Evolutionary conservation across 169 alveolate genomes (phyloP), one percentile per base, ranked within the genome.

Genomic region (Amoebophrya sp.): DNA sequence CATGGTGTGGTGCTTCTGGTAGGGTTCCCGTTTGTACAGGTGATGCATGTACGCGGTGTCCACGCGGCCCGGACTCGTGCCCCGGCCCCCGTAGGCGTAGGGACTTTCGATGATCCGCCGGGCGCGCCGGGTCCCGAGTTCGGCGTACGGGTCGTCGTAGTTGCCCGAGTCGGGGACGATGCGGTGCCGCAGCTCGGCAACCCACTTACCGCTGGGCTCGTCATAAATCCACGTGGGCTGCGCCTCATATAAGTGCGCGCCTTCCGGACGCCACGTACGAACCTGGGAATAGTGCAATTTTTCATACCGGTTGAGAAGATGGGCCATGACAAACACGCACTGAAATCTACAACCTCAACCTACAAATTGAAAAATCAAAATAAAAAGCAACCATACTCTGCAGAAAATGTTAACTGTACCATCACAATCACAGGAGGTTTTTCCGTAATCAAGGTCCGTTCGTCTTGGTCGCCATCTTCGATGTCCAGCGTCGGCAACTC

Each of bases 241-340:
- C 35, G 35, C 83, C 83, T 66, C 83, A 25, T 66, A 66, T 25
- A 66, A 25, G 32, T 66, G 83, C 83, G 83, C 83, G 83, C 83
- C 83, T 2, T 66, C 54, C 54, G 2, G 2, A 41, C 54, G 54
- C 54, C 54, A 41, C 12, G 54, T 12, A 41, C 54, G 54, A 12
- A 41, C 54, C 54, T 41, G 54, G 54, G n/a, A n/a, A n/a, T n/a
- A n/a, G n/a, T n/a, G n/a, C n/a, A n/a, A n/a, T n/a, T n/a, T n/a
- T n/a, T n/a, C n/a, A n/a, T n/a, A n/a, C n/a, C n/a, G n/a, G n/a
- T n/a, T n/a, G n/a, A n/a, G n/a, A n/a, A n/a, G n/a, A n/a, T n/a
- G n/a, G n/a, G n/a, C n/a, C n/a, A n/a, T n/a, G n/a, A n/a, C n/a
- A n/a, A n/a, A n/a, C n/a, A n/a, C n/a, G n/a, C n/a, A n/a, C n/a